Percentiles rank a stretch among this genome's conserved stretches.
Conservation (phyloP, 2,329 filamentous ascomycete species). For the Cercospora zeae-maydis region DNA sequence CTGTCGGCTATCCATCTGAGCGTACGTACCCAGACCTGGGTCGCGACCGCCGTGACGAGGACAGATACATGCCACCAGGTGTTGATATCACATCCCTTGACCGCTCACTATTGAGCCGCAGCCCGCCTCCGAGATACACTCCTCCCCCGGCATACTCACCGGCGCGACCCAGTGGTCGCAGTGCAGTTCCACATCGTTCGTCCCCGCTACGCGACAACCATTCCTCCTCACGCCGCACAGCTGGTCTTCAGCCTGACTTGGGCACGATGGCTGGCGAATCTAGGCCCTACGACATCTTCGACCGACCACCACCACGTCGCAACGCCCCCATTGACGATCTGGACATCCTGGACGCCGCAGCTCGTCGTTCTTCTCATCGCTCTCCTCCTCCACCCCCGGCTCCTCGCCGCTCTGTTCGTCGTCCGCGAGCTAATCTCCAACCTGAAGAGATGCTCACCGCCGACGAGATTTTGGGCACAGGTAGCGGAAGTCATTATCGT, state of each 20-base stretch:
- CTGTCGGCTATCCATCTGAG: background rate
- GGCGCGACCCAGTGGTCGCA: background rate
- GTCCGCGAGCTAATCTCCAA: background rate
- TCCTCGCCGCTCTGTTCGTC: background rate
- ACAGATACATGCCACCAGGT: conserved; percentile 1
- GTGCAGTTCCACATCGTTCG: background rate
- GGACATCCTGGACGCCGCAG: background rate
- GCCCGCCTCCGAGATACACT: background rate
- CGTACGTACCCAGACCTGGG: background rate
- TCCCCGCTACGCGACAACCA: background rate
- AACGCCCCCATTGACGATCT: background rate
- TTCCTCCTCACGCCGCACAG: background rate
- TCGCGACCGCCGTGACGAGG: conserved; percentile 1
- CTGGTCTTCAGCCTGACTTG: background rate
- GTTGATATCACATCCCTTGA: conserved; percentile 1
- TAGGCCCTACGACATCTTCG: background rate
- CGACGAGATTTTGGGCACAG: background rate
- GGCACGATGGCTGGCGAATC: background rate
- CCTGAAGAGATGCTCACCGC: background rate
- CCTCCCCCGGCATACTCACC: background rate
- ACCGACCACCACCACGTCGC: background rate
- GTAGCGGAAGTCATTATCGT: background rate
- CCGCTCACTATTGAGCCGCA: no score
- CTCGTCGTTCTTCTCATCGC: background rate
- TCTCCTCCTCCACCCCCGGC: background rate